These are phyloP conservation scores for Sugiyamaella sp. DNA, from an alignment of 1,139 yeast species.

Conservation along the genomic window DNA sequence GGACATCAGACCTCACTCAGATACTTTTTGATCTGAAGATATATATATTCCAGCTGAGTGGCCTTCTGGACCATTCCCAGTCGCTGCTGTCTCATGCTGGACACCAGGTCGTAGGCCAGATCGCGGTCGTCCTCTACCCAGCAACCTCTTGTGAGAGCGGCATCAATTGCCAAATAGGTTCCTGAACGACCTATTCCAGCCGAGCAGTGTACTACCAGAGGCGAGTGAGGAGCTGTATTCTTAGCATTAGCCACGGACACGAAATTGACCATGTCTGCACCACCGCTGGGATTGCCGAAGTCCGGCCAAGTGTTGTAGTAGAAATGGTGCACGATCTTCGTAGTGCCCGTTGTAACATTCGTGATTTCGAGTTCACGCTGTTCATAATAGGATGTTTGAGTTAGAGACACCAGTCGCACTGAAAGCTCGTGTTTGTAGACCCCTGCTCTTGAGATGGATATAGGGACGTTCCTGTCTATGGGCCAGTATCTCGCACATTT, in stretches of 20 bases:
- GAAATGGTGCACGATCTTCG: constrained; percentile 51
- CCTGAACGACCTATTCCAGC: constrained; percentile 90
- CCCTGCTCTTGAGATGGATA: constrained; percentile 27
- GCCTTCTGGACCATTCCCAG: constrained; percentile 71
- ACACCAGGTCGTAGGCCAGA: constrained; percentile 46
- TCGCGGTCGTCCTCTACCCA: constrained; percentile 28
- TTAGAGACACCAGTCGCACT: constrained; percentile 22
- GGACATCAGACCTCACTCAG: background rate
- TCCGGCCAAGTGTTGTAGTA: constrained; percentile 63
- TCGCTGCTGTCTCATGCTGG: constrained; percentile 54
- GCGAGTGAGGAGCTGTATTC: constrained; percentile 40
- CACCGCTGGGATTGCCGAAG: constrained; percentile 49
- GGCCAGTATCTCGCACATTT: constrained; percentile 88
- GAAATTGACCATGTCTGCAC: constrained; percentile 47
- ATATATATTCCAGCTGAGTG: constrained; percentile 57
- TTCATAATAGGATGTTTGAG: constrained; percentile 22
- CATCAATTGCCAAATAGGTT: constrained; percentile 71
- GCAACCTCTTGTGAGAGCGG: constrained; percentile 42
- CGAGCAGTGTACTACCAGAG: constrained; percentile 68
- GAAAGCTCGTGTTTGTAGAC: constrained; percentile 23
- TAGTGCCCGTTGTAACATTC: constrained; percentile 19
- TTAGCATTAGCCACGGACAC: constrained; percentile 39
- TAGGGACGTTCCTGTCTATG: constrained; percentile 25
- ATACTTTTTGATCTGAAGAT: constrained; percentile 40
- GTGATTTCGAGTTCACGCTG: constrained; percentile 26